Conservation (phyloP, 768 basidiomycete species). For the Tremella yokohamensis region DNA sequence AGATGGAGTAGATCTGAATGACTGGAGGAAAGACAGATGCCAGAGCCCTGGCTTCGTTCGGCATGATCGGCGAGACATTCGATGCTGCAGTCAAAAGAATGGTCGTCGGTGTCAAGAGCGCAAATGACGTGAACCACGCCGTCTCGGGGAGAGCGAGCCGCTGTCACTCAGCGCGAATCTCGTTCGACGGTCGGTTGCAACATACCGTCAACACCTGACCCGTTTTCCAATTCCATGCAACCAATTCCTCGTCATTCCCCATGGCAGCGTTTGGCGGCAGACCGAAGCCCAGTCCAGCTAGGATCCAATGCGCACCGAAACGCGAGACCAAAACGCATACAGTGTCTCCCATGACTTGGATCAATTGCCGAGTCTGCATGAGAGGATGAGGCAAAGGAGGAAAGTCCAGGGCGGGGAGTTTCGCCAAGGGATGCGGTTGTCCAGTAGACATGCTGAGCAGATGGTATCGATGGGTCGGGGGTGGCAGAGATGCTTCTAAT, state of each 20-base stretch:
- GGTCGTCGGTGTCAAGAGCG: conserved; percentile 40
- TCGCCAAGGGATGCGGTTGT: conserved; percentile 42
- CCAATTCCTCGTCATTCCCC: conserved; percentile 54
- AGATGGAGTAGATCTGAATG: conserved; percentile 40
- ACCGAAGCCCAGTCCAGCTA: conserved; percentile 30
- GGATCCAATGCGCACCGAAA: conserved; percentile 42
- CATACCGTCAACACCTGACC: conserved; percentile 58
- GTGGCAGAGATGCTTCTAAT: background rate
- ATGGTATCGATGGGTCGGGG: conserved; percentile 44
- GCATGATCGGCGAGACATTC: conserved; percentile 27
- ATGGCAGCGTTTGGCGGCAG: conserved; percentile 22
- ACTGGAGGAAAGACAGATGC: conserved; percentile 38
- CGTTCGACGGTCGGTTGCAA: conserved; percentile 7
- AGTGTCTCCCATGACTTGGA: conserved; percentile 61
- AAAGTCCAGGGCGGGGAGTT: conserved; percentile 36
- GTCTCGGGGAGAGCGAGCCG: conserved; percentile 34
- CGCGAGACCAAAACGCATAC: conserved; percentile 57
- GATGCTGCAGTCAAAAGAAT: conserved; percentile 41
- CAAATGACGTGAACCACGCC: conserved; percentile 39
- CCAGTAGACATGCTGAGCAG: conserved; percentile 41
- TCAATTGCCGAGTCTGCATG: conserved; percentile 37
- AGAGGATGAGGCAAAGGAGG: conserved; percentile 24
- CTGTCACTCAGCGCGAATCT: conserved; percentile 11
- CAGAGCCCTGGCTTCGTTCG: conserved; percentile 17
- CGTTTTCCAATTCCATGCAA: conserved; percentile 68